Base-by-base conservation (phyloP, 805 yeast species). In the Pichia occidentalis region DNA sequence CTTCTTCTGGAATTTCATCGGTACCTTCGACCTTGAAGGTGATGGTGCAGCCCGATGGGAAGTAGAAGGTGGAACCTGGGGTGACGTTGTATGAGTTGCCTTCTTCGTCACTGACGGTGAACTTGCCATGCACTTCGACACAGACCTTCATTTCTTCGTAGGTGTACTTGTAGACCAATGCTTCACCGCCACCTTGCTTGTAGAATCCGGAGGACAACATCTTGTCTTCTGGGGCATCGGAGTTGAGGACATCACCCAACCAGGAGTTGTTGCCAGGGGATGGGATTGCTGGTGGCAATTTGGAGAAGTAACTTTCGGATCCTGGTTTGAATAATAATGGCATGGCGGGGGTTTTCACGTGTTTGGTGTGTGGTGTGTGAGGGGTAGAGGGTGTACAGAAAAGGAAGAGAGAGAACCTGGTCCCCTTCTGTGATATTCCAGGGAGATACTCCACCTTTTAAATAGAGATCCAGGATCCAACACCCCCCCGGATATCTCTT, bases 101-200 rank as follows among this genome's bases (percentile, higher is more conserved):
- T 37, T 77, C 69, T 61, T 76, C 80, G 51, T 80, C 86, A 42
- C 73, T 51, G 50, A 80, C 66, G 36, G 67, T 63, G 66, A 74
- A 78, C 52, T 73, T 76, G 48, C 85, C 85, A 50, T 72, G 76
- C 39, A 75, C 78, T 59, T 80, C 85, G 45, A 79, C 67, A 56
- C 77, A 71, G 49, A 80, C 65, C 63, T 80, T 80, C 75, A 77
- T 72, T 62, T 77, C 85, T 53, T 79, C 83, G 61, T 77, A 73
- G 53, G 62, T 64, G 63, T 79, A 79, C 40, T 64, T 59, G 70
- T 79, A 79, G 12, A 72, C 82, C 55, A 79, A 69, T 35, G 80
- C 74, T 56, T 73, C 77, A 41, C 85, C 85, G 41, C 64, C 64
- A 59, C 75, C 80, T 61, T 79, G 85, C 52, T 66, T 70, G 71